Percentiles rank a stretch among this genome's conserved stretches.
These are phyloP conservation scores for Protomyces inundatus DNA, from an alignment of 1,139 yeast species.

Conservation along the genomic window DNA sequence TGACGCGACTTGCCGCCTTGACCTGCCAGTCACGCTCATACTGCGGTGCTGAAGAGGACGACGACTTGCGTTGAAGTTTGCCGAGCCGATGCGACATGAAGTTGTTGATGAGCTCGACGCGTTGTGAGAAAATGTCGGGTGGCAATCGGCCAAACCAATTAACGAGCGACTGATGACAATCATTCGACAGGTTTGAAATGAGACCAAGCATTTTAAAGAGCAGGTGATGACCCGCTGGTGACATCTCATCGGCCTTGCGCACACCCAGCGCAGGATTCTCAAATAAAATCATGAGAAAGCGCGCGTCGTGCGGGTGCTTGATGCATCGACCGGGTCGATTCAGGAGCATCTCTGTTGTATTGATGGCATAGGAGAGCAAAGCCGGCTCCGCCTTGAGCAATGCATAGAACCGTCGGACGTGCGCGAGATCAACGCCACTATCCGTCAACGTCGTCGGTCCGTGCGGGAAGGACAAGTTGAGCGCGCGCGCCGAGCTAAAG, in stretches of 20 bases:
- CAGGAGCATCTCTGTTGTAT: conserved; percentile 33
- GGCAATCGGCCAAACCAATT: conserved; percentile 55
- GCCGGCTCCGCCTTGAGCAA: conserved; percentile 27
- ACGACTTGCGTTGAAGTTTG: conserved; percentile 14
- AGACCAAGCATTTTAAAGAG: neutral
- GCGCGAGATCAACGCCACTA: conserved; percentile 35
- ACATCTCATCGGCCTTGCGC: neutral
- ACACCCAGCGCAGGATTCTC: conserved; percentile 37
- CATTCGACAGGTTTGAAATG: conserved; percentile 30
- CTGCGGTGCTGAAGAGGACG: conserved; percentile 14
- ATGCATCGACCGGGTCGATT: conserved; percentile 35
- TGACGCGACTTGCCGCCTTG: conserved; percentile 56
- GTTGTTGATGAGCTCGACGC: conserved; percentile 41
- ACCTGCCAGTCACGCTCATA: conserved; percentile 83
- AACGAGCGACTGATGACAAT: conserved; percentile 47
- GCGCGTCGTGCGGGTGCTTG: conserved; percentile 34
- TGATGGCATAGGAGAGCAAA: conserved; percentile 33
- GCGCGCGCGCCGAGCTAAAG: conserved; percentile 5
- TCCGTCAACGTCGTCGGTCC: conserved; percentile 33
- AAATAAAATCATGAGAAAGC: conserved; percentile 37
- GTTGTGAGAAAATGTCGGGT: conserved; percentile 40
- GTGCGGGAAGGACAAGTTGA: conserved; percentile 35
- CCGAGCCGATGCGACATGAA: conserved; percentile 41
- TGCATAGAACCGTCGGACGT: conserved; percentile 28
- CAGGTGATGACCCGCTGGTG: neutral